Conservation (phyloP, 306 rosid genomes). For the Corylus americana region DNA sequence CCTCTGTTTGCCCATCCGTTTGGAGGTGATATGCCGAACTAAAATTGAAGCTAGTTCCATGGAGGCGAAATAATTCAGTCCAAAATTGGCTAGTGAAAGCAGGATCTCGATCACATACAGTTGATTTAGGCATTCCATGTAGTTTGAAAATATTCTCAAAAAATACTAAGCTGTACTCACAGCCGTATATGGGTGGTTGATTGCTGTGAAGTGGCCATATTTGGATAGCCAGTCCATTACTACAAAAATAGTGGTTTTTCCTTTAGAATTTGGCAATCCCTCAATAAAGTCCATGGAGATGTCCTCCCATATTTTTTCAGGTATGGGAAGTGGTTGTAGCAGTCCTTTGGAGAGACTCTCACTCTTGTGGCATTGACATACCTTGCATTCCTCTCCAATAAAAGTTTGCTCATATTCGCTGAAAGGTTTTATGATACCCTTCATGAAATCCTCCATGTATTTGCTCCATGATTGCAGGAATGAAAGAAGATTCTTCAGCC, state of each 20-base stretch:
- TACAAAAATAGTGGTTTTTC: background rate
- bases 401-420: too few relatives aligned
- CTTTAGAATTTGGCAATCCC: background rate
- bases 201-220: background rate
- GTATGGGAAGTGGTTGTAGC: background rate
- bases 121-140: background rate
- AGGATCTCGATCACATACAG: background rate
- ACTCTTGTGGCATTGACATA: background rate
- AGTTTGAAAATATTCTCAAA: background rate
- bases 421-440: too few relatives aligned
- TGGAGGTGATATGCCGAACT: background rate
- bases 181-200: background rate
- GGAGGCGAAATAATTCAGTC: background rate
- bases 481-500: too few relatives aligned
- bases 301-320: background rate
- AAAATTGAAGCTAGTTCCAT: background rate
- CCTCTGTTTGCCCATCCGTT: background rate
- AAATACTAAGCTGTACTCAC: background rate
- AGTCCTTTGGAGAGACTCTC: background rate
- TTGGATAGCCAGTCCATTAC: background rate
- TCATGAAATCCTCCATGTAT: too few relatives aligned
- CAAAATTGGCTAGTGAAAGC: background rate
- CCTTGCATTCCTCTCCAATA: background rate
- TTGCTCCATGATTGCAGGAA: too few relatives aligned
- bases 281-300: slow-evolving; percentile 9